phyloP scores from a whole-genome alignment of 768 basidiomycete genomes.

The Polyporus arcularius region DNA sequence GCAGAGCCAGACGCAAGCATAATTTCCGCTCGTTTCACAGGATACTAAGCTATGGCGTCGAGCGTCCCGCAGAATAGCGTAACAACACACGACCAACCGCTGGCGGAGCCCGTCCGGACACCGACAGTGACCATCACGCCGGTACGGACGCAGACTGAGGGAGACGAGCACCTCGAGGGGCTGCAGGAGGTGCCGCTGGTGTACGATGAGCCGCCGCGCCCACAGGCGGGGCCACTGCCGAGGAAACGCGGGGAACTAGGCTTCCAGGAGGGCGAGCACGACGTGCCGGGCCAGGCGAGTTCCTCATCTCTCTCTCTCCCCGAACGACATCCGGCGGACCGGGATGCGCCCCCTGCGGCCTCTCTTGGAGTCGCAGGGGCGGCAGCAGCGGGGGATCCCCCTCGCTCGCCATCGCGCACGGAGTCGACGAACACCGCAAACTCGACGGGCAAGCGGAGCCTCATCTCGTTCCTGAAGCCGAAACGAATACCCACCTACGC shows the following conservation, averaged over 20 bases:
- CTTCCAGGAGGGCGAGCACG: slow-evolving; percentile 46
- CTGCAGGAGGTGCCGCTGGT: not conserved
- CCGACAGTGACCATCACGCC: not conserved
- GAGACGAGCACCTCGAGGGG: not conserved
- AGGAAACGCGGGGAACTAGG: slow-evolving; percentile 69
- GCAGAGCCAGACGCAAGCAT: slow-evolving; percentile 27
- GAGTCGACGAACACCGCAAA: slow-evolving; percentile 19
- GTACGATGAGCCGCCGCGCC: slow-evolving; percentile 7
- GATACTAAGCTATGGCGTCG: slow-evolving; percentile 16
- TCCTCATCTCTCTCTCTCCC: slow-evolving; percentile 33
- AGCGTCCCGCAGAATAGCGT: slow-evolving; percentile 12
- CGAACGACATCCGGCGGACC: slow-evolving; percentile 53
- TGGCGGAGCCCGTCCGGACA: slow-evolving; percentile 16
- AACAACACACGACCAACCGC: slow-evolving; percentile 5
- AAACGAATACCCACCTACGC: slow-evolving; percentile 39
- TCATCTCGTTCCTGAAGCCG: slow-evolving; percentile 43
- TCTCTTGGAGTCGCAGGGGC: slow-evolving; percentile 19
- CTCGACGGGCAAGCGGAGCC: slow-evolving; percentile 31
- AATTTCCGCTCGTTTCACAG: slow-evolving; percentile 13
- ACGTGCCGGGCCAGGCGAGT: slow-evolving; percentile 24
- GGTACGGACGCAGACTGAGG: not conserved
- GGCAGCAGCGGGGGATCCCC: slow-evolving; percentile 16
- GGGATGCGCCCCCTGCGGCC: slow-evolving; percentile 30
- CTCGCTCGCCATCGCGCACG: slow-evolving; percentile 14
- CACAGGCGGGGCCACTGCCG: slow-evolving; percentile 62